Base-by-base conservation (phyloP, 1,139 yeast species). In the Blastobotrys elegans region DNA sequence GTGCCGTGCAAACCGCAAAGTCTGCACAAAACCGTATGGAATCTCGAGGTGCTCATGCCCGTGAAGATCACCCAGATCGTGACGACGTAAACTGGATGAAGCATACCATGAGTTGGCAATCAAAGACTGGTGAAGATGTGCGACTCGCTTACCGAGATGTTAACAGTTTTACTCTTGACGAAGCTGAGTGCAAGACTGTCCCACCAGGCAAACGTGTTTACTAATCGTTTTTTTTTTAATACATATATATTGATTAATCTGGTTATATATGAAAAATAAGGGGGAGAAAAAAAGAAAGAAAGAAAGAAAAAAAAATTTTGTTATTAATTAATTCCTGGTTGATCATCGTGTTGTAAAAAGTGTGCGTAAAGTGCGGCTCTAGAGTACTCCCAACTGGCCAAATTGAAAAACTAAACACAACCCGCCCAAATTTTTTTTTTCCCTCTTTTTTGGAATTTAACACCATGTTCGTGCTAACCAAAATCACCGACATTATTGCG, bases 31-130 rank as follows among this genome's bases (percentile, higher is more conserved):
- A 89, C 50, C 87, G 98, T 79, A 84, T 75, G 65, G 98, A 92
- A 75, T 89, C 97, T 43, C 88, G 98, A 78, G 98, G 98, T 75
- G 98, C 98, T 47, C 98, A 92, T 66, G 97, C 98, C 55, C 85
- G 97, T 76, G 98, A 92, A 71, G 98, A 92, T 71, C 90, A 71
- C 75, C 97, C 95, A 64, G 83, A 82, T 54, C 88, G 98, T 81
- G 96, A 92, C 65, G 98, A 92, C 68, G 89, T 67, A 53, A 75
- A 88, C 76, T 92, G 98, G 98, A 88, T 89, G 94, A 92, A 92
- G 76, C 98, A 92, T 73, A 80, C 97, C 46, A 76, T 92, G 66
- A 87, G 97, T 47, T 92, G 95, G 88, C 97, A 92, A 75, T 65
- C 71, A 51, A 69, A 72, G 38, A 75, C 75, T 54, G 95, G 94